Base-by-base conservation (phyloP, 2,329 filamentous ascomycete genomes). In the Plenodomus tracheiphilus region DNA sequence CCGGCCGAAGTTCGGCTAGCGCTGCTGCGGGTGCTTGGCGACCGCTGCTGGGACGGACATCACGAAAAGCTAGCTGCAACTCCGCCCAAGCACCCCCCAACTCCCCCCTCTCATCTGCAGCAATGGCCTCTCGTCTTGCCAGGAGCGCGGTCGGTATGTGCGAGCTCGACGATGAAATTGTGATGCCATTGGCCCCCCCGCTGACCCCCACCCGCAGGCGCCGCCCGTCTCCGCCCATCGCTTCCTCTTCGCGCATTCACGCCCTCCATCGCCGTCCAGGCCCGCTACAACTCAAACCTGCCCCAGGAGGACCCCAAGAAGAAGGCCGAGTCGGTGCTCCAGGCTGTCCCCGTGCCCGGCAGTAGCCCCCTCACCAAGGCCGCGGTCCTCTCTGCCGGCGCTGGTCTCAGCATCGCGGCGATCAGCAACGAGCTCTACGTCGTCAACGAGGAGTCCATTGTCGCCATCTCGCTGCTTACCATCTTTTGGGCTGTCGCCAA, bases 341-440 rank as follows among this genome's bases (percentile, higher is more conserved):
- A 99, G 70, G 81, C 92, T 58, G 84, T 99, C 46, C 94, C 94
- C 60, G 84, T 99, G 40, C 94, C 94, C 70, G 94, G 95, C 68
- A 96, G 85, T 84, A 93, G 84, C 72, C 81, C 97, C 61, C 80
- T 96, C 73, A 95, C 91, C 77, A 99, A 99, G 87, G 91, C 91
- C 65, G 94, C 94, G 71, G 93, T 97, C 74, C 88, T 99, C 70
- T 97, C 93, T 72, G 92, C 91, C 68, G 87, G 88, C 61, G 90
- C 94, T 70, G 93, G 89, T 79, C 78, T 96, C 67, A 92, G 89
- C 70, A 84, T 96, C 76, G 96, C 94, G 74, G 94, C 91, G 71
- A 91, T 99, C 79, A 95, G 89, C 86, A 99, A 96, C 81, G 94
- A 99, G 85, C 91, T 97, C 82, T 97, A 97, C 79, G 91, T 99